Evolutionary conservation across 73 alveolate species (phyloP), one percentile per base, ranked within the genome.

Genomic region (Paramecium tetraurelia): DNA sequence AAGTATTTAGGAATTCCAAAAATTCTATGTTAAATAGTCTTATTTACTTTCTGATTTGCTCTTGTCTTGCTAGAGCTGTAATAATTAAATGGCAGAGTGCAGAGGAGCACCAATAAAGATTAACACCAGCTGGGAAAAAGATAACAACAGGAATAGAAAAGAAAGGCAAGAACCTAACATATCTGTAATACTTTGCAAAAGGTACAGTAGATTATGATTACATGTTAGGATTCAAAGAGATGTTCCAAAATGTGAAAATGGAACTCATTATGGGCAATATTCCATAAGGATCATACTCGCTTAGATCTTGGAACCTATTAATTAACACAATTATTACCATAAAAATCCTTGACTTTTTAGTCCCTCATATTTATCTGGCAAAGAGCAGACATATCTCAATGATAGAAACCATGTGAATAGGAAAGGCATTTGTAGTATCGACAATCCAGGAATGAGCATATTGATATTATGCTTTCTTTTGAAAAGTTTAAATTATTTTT

Each of bases 51-150:
- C 96, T 95, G 41, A 96, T 86, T 10, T 36, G 35, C 31, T 38
- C 76, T 36, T 80, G 77, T 80, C 97, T 92, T 22, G 95, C 85
- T 31, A 93, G 36, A 36, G 95, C 92, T 33, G 92, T 68, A 18
- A 96, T 88, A 9, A 87, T 58, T 70, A 96, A 72, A 20, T 96
- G 96, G 63, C 93, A 85, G 16, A 93, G n/a, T 8, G 97, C 93
- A 27, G 96, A 80, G 2, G 95, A 77, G 58, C 93, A 92, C 98
- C 98, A 96, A 92, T 96, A 95, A 7, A 96, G 46, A 69, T 95
- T 96, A 46, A 96, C 89, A 7, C 98, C 97, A 36, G 97, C 95
- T 24, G 99, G 99, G 94, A 96, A 96, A 38, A 96, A 94, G 92
- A 93, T 94, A 95, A 97, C 94, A 50, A 96, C 90, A 33, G 98